Conservation (phyloP, 371 early-diverging fungal species). For the Funneliformis caledonium region DNA sequence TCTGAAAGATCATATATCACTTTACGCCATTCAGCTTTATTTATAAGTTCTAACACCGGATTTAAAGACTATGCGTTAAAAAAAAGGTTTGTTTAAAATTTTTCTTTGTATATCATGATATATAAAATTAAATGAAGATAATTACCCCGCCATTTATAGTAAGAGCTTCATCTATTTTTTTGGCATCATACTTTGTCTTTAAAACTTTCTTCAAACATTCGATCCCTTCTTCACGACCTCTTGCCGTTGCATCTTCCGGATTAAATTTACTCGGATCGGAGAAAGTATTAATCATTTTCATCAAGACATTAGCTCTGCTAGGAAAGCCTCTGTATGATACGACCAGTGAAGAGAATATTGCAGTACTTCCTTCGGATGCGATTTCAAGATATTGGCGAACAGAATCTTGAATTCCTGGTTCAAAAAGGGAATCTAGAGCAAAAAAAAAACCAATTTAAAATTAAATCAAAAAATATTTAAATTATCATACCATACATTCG, state of each 20-base stretch:
- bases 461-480: too few relatives aligned
- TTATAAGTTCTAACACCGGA: constrained; percentile 10
- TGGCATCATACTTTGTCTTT: constrained; percentile 6
- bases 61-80: neutral
- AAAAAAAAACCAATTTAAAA: too few relatives aligned
- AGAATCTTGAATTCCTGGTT: neutral
- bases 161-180: constrained; percentile 12
- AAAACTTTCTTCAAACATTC: constrained; percentile 12
- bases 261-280: neutral
- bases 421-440: neutral
- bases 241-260: neutral
- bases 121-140: neutral
- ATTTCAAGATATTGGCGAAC: neutral
- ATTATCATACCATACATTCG: neutral
- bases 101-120: neutral
- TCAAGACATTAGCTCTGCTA: neutral
- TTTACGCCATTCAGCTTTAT: constrained; percentile 25
- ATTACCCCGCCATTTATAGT: neutral
- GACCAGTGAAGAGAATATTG: neutral
- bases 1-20: constrained; percentile 26
- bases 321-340: neutral
- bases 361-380: neutral
- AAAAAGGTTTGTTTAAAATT: neutral
- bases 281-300: neutral
- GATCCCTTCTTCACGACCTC: neutral